Evolutionary conservation across 768 basidiomycete genomes (phyloP).

Genomic region (Pleurotus tuber-regium): DNA sequence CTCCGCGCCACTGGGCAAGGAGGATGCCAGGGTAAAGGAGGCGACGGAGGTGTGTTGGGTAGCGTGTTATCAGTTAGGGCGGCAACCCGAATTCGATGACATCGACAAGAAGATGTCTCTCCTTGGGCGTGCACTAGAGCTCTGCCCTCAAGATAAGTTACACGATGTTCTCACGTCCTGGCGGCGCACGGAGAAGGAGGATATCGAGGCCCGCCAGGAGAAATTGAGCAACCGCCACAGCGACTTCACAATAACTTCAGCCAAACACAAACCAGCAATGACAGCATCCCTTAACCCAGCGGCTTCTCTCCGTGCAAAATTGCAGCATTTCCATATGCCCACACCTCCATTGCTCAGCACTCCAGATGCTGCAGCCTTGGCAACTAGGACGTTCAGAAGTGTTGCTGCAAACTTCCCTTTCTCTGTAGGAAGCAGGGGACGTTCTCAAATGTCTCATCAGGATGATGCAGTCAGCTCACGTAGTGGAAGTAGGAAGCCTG

Average conservation of each 20-base stretch:
- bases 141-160: conserved; percentile 82
- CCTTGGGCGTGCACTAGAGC: conserved; percentile 77
- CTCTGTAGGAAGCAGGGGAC: conserved; percentile 42
- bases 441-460: conserved; percentile 35
- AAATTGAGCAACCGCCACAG: conserved; percentile 29
- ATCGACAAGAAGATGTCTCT: conserved; percentile 63
- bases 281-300: conserved; percentile 33
- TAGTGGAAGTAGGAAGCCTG: conserved; percentile 38
- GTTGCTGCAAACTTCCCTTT: conserved; percentile 79
- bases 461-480: conserved; percentile 43
- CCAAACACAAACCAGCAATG: conserved; percentile 17
- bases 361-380: conserved; percentile 78
- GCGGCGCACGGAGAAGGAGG: conserved; percentile 71
- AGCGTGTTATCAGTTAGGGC: conserved; percentile 83
- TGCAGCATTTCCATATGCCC: conserved; percentile 69
- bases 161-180: conserved; percentile 76
- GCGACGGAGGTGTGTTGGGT: conserved; percentile 88
- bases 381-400: conserved; percentile 73
- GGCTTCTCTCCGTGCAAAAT: conserved; percentile 55
- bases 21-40: conserved; percentile 47
- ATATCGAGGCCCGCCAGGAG: conserved; percentile 49
- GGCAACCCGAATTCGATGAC: conserved; percentile 75
- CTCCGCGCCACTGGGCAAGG: conserved; percentile 21
- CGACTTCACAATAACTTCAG: conserved; percentile 18
- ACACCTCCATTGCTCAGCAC: conserved; percentile 66